Base-by-base conservation (phyloP, 2,329 filamentous ascomycete species). In the Penicillium sclerotigenum region DNA sequence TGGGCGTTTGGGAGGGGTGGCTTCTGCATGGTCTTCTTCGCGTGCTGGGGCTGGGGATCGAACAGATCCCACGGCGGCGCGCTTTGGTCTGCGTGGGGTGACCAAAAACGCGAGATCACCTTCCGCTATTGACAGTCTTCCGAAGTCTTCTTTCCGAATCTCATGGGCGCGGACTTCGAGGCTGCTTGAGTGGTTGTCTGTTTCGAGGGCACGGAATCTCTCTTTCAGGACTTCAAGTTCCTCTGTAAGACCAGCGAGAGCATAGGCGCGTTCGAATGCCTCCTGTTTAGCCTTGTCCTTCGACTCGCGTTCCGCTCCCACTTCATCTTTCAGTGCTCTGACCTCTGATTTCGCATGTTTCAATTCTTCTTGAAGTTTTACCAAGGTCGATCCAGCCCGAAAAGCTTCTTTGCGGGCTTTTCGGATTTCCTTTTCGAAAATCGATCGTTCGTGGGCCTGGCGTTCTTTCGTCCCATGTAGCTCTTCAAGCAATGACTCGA, bases 391-490 rank as follows among this genome's bases (percentile, higher is more conserved):
- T 7, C 80, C 79, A 7, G 81, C 79, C 48, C 81, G 82, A 64
- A 83, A 84, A 1, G 81, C 81, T 62, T 84, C 82, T 66, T 84
- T 85, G 18, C 80, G 74, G 38, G 79, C 75, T 49, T 79, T 78
- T 42, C 81, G 73, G 31, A 84, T 75, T 63, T 85, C 82, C 59
- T 83, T 84, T 60, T 84, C 81, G 59, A 82, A 84, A 7, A 83
- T 67, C 2, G 71, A 64, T 59, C 77, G 70, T 60, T 79, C 76
- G 52, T 79, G 75, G 13, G 68, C 70, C 57, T 81, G 76, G 36
- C 80, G 75, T 60, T 80, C 78, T 65, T 83, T 83, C 14, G 77
- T 72, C 11, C 74, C 72, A 33, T 80, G 75, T 34, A 81, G 69
- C 63, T 84, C 81, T 62, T 82, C 82, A 68, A 83, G 61, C 47